These are phyloP conservation scores for Neopestalotiopsis sp. DNA, from an alignment of 2,329 filamentous ascomycete species.

Conservation along the genomic window DNA sequence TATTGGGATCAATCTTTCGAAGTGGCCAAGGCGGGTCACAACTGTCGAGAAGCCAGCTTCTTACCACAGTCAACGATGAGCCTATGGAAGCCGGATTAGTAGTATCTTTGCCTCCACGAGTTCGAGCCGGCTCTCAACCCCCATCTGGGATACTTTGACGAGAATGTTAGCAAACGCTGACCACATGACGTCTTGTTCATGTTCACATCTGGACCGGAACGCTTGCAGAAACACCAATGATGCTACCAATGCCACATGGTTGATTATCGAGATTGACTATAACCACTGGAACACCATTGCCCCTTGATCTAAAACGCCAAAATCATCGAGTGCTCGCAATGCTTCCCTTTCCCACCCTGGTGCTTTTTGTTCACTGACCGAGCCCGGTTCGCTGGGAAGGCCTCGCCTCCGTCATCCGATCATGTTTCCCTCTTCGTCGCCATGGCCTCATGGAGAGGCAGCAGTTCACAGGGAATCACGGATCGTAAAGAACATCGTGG, in stretches of 20 bases:
- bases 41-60: too few relatives aligned
- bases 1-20: too few relatives aligned
- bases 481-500: conserved; percentile 9
- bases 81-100: too few relatives aligned
- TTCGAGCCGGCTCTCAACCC: too few relatives aligned
- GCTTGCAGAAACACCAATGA: background rate
- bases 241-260: conserved; percentile 9
- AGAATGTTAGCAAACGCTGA: too few relatives aligned
- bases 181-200: too few relatives aligned
- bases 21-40: too few relatives aligned
- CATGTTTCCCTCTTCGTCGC: conserved; percentile 13
- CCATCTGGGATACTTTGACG: too few relatives aligned
- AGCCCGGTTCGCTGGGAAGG: background rate
- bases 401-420: background rate
- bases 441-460: conserved; percentile 12
- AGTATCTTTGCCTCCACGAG: too few relatives aligned
- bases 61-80: too few relatives aligned
- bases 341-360: background rate
- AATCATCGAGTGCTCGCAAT: conserved; percentile 11
- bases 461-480: conserved; percentile 15
- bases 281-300: conserved; percentile 8
- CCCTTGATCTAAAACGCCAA: conserved; percentile 7
- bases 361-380: background rate
- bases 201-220: too few relatives aligned
- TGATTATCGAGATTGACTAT: conserved; percentile 13